These are phyloP conservation scores for Aspergillaceae sp. DNA, from an alignment of 2,329 filamentous ascomycete genomes.

Conservation along the genomic window DNA sequence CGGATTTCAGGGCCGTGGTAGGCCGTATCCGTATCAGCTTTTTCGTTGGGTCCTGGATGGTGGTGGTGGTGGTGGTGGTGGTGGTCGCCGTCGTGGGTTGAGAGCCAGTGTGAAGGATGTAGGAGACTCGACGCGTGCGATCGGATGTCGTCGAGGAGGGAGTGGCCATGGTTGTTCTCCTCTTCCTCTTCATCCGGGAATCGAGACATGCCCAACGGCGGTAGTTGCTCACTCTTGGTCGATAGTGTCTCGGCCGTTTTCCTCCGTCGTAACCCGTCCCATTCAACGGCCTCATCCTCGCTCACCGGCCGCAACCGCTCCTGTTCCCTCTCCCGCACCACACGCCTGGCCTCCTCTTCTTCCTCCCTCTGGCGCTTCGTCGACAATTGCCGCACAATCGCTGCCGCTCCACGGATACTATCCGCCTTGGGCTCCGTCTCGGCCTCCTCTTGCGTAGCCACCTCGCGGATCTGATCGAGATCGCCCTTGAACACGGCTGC, in stretches of 20 bases:
- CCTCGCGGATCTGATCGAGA: conserved; percentile 87
- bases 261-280: conserved; percentile 79
- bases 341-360: conserved; percentile 64
- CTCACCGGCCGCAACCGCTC: conserved; percentile 65
- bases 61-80: background rate
- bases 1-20: conserved; percentile 18
- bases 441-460: conserved; percentile 90
- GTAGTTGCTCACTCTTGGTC: conserved; percentile 49
- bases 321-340: conserved; percentile 67
- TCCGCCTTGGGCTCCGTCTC: conserved; percentile 95
- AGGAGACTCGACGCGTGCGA: conserved; percentile 31
- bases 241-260: conserved; percentile 45
- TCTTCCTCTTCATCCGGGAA: conserved; percentile 58
- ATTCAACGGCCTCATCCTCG: conserved; percentile 76
- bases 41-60: conserved; percentile 9
- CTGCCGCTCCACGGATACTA: conserved; percentile 82
- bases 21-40: conserved; percentile 21
- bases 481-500: conserved; percentile 86
- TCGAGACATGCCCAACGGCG: conserved; percentile 77
- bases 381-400: conserved; percentile 77
- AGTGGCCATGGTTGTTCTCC: conserved; percentile 35
- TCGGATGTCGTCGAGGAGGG: conserved; percentile 32
- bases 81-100: conserved; percentile 19
- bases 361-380: conserved; percentile 68
- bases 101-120: conserved; percentile 28